Conservation (phyloP, 441 rosid genomes). For the Gossypium schwendimanii region DNA sequence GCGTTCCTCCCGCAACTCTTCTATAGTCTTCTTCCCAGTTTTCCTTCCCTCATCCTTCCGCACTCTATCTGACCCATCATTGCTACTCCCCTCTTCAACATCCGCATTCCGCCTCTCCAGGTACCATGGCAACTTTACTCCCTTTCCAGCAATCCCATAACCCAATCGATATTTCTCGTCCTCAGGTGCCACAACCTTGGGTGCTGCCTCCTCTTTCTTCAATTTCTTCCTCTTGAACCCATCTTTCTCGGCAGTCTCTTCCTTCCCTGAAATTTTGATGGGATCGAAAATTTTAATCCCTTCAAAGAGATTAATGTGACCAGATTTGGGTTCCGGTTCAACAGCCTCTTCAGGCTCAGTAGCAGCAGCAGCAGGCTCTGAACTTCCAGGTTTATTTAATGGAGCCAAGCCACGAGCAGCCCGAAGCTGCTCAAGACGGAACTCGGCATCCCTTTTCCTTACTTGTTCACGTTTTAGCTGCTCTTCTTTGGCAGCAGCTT, state of each 20-base stretch:
- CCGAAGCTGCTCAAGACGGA: slow-evolving; percentile 69
- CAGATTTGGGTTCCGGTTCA: slow-evolving; percentile 37
- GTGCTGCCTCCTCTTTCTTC: slow-evolving; percentile 69
- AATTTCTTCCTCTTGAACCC: slow-evolving; percentile 48
- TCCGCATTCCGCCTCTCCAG: slow-evolving; percentile 48
- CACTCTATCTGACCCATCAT: slow-evolving; percentile 21
- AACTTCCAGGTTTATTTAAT: slow-evolving; percentile 19
- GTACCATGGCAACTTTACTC: slow-evolving; percentile 88
- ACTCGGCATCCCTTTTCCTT: slow-evolving; percentile 66
- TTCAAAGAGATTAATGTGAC: slow-evolving; percentile 79
- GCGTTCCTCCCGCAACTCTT: slow-evolving; percentile 73
- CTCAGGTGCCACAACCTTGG: slow-evolving; percentile 47
- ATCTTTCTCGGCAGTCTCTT: slow-evolving; percentile 32
- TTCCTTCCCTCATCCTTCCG: slow-evolving; percentile 33
- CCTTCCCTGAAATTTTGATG: slow-evolving; percentile 27
- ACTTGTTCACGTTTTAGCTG: slow-evolving; percentile 66
- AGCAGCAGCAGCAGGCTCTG: slow-evolving; percentile 29
- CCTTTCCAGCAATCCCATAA: slow-evolving; percentile 82
- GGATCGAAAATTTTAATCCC: slow-evolving; percentile 84
- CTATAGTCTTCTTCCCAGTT: slow-evolving; percentile 54
- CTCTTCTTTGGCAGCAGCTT: slow-evolving; percentile 75
- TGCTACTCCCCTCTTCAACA: slow-evolving; percentile 20
- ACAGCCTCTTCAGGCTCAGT: slow-evolving; percentile 23
- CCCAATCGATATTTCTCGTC: slow-evolving; percentile 85
- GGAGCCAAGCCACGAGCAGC: slow-evolving; percentile 73